Evolutionary conservation across 495 filamentous ascomycete species (phyloP).

Genomic region (Aspergillus egyptiacus): DNA sequence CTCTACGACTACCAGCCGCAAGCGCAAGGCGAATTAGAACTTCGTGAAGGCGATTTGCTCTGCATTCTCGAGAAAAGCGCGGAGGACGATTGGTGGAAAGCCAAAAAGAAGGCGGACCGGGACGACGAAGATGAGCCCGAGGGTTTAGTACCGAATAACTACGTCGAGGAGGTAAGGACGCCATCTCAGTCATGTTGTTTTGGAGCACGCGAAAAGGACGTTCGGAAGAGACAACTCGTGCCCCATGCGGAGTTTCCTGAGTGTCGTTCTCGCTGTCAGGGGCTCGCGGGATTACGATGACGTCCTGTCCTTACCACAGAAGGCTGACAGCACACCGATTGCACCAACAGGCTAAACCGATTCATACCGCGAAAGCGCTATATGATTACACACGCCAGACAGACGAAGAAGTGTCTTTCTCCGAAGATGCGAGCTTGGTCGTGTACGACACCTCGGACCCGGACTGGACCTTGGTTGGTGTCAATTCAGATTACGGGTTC

Average conservation of each 20-base stretch:
- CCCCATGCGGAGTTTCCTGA: background rate
- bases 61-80: constrained; percentile 85
- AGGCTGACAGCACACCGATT: background rate
- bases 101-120: constrained; percentile 87
- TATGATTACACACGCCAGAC: constrained; percentile 97
- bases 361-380: constrained; percentile 70
- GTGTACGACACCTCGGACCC: constrained; percentile 90
- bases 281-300: constrained; percentile 10
- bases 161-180: constrained; percentile 82
- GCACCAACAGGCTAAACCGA: constrained; percentile 59
- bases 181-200: background rate
- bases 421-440: constrained; percentile 75
- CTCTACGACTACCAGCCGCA: constrained; percentile 92
- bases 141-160: constrained; percentile 91
- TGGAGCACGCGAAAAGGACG: background rate
- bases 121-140: constrained; percentile 94
- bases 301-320: constrained; percentile 1
- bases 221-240: background rate
- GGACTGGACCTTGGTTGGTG: constrained; percentile 91
- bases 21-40: constrained; percentile 77
- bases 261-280: constrained; percentile 12
- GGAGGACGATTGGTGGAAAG: constrained; percentile 97
- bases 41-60: constrained; percentile 84
- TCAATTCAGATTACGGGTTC: constrained; percentile 84
- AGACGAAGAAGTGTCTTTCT: constrained; percentile 94